Conservation (phyloP, 257 asterid species). For the Solanum dulcamara region DNA sequence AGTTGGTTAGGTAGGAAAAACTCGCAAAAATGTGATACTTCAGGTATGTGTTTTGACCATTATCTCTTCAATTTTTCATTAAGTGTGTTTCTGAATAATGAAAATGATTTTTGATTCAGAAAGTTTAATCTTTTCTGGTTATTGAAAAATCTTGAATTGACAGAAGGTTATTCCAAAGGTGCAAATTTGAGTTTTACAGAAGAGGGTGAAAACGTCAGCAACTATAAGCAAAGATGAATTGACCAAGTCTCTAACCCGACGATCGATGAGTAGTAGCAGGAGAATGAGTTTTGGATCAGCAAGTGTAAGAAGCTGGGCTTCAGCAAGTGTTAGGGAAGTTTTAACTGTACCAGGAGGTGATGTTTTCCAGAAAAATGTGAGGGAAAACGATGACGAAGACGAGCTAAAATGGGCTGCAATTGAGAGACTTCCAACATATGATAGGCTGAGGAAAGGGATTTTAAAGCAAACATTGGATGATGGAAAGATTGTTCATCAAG, state of each 20-base stretch:
- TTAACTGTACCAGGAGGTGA: conserved; percentile 60
- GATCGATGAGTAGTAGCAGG: not conserved
- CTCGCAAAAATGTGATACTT: not conserved
- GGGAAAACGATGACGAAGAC: conserved; percentile 65
- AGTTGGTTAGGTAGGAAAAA: not conserved
- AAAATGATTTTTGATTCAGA: not conserved
- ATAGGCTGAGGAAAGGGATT: conserved; percentile 72
- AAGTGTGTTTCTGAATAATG: not conserved
- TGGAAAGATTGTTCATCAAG: conserved; percentile 51
- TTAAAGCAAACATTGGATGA: conserved; percentile 55
- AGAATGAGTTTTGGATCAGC: not conserved
- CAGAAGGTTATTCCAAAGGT: not conserved
- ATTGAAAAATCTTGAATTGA: not conserved
- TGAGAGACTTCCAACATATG: conserved; percentile 84
- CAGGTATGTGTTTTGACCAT: too few species aligned
- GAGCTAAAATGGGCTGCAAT: conserved; percentile 96
- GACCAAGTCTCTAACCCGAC: not conserved
- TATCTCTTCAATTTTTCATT: too few species aligned
- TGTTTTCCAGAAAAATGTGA: conserved; percentile 49
- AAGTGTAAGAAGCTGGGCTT: not conserved
- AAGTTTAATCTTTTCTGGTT: not conserved
- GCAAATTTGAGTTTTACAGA: not conserved
- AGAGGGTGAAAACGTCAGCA: not conserved
- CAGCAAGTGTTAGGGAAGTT: not conserved
- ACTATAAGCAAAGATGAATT: not conserved